These are phyloP conservation scores for Vachellia pachyceras DNA, from an alignment of 306 rosid species.

Conservation along the genomic window DNA sequence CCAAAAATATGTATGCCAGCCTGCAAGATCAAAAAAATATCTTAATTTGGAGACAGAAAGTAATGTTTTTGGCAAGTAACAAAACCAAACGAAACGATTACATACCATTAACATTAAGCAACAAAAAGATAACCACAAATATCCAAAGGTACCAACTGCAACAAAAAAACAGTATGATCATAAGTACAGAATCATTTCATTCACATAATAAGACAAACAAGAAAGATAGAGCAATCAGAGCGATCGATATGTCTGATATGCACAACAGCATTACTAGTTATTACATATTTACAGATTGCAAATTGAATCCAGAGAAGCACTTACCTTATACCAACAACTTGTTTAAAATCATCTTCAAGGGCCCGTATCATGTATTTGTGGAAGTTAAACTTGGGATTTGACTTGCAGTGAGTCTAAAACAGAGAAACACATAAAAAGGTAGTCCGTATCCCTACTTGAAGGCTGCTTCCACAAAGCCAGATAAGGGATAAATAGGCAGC, in stretches of 20 bases:
- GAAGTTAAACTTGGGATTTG: slow-evolving; percentile 81
- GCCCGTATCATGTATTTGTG: slow-evolving; percentile 92
- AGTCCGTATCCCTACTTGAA: neutral
- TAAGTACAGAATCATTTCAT: slow-evolving; percentile 35
- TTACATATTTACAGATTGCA: neutral
- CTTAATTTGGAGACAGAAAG: slow-evolving; percentile 26
- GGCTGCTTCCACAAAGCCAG: slow-evolving; percentile 8
- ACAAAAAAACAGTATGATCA: slow-evolving; percentile 40
- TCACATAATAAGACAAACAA: neutral
- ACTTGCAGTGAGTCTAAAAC: slow-evolving; percentile 73
- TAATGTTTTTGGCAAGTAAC: neutral
- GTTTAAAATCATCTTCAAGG: slow-evolving; percentile 90
- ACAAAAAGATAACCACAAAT: slow-evolving; percentile 78
- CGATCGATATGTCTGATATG: neutral
- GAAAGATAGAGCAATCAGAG: neutral
- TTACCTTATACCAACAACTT: slow-evolving; percentile 93
- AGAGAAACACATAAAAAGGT: slow-evolving; percentile 28
- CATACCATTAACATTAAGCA: slow-evolving; percentile 81
- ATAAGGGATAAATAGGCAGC: neutral
- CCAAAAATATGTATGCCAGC: slow-evolving; percentile 98
- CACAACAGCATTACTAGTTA: slow-evolving; percentile 15
- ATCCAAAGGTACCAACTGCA: slow-evolving; percentile 97
- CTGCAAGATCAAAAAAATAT: slow-evolving; percentile 53
- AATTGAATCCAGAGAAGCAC: slow-evolving; percentile 29
- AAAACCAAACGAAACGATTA: slow-evolving; percentile 29